Evolutionary conservation across 148 eudicot species (phyloP).

Genomic region (Cornus suecica): DNA sequence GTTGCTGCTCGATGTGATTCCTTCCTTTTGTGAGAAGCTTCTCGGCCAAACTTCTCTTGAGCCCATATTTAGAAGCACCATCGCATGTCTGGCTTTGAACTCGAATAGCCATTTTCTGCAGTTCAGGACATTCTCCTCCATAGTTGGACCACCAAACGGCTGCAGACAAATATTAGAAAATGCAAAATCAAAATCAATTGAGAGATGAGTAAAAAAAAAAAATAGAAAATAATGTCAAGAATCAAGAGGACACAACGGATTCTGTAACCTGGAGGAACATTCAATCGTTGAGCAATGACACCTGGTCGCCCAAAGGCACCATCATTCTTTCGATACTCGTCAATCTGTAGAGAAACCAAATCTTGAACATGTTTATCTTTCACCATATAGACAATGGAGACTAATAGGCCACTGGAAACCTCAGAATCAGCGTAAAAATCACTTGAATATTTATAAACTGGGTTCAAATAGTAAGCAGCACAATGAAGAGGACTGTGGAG

Average conservation of each 20-base stretch:
- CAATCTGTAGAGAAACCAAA: slow-evolving; percentile 35
- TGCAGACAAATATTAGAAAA: too few species aligned
- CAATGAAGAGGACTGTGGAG: slow-evolving; percentile 74
- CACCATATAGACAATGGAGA: slow-evolving; percentile 40
- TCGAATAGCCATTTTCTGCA: slow-evolving; percentile 53
- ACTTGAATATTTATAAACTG: slow-evolving; percentile 30
- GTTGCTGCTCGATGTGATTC: slow-evolving; percentile 31
- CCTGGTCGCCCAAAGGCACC: slow-evolving; percentile 39
- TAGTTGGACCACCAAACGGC: slow-evolving; percentile 58
- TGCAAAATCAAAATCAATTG: background rate
- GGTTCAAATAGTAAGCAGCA: slow-evolving; percentile 55
- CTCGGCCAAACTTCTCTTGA: slow-evolving; percentile 56
- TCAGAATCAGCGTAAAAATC: slow-evolving; percentile 49
- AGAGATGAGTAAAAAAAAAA: slow-evolving; percentile 9
- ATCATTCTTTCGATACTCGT: slow-evolving; percentile 23
- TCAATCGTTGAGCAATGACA: slow-evolving; percentile 17
- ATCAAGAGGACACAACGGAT: background rate
- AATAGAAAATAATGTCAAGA: background rate
- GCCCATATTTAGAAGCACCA: slow-evolving; percentile 52
- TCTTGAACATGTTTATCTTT: slow-evolving; percentile 28
- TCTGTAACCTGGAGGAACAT: slow-evolving; percentile 52
- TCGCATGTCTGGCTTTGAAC: slow-evolving; percentile 64
- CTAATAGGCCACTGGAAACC: slow-evolving; percentile 45
- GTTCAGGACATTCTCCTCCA: slow-evolving; percentile 57
- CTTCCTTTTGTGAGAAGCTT: slow-evolving; percentile 29